Evolutionary conservation across 805 yeast species (phyloP).

Genomic region (Tetrapisispora phaffii): DNA sequence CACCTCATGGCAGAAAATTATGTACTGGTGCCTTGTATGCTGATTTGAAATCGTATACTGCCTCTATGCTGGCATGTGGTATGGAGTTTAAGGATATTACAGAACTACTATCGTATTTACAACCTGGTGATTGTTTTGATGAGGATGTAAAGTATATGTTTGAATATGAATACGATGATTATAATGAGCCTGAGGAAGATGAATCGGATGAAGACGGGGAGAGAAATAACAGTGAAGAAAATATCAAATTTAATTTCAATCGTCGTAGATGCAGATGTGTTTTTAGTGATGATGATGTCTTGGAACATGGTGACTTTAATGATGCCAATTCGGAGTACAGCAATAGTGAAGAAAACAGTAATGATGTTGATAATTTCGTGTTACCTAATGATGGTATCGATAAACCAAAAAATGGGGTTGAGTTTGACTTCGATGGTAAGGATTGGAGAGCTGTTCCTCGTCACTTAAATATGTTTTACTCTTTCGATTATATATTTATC

Average conservation of each 20-base stretch:
- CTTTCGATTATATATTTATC: conserved; percentile 16
- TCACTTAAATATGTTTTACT: conserved; percentile 39
- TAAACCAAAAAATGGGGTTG: conserved; percentile 31
- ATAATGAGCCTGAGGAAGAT: conserved; percentile 18
- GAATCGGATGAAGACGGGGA: conserved; percentile 6
- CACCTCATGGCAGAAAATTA: conserved; percentile 54
- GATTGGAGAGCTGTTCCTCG: conserved; percentile 71
- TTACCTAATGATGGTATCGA: conserved; percentile 19
- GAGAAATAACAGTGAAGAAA: not conserved
- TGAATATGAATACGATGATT: conserved; percentile 43
- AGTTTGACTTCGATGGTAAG: conserved; percentile 49
- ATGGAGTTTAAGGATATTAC: conserved; percentile 40
- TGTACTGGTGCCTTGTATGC: conserved; percentile 51
- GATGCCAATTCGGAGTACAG: conserved; percentile 7
- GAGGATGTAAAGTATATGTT: conserved; percentile 57
- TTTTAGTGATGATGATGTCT: conserved; percentile 28
- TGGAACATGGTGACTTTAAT: conserved; percentile 21
- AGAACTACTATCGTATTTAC: conserved; percentile 45
- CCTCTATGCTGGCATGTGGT: conserved; percentile 44
- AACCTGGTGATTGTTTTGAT: conserved; percentile 54
- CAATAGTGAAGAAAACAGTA: conserved; percentile 16
- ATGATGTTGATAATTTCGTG: not conserved
- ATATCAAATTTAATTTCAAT: not conserved
- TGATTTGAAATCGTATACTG: conserved; percentile 49
- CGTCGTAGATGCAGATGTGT: conserved; percentile 29